phyloP scores from a whole-genome alignment of 2,329 filamentous ascomycete genomes.

The Fusarium drepaniforme region DNA sequence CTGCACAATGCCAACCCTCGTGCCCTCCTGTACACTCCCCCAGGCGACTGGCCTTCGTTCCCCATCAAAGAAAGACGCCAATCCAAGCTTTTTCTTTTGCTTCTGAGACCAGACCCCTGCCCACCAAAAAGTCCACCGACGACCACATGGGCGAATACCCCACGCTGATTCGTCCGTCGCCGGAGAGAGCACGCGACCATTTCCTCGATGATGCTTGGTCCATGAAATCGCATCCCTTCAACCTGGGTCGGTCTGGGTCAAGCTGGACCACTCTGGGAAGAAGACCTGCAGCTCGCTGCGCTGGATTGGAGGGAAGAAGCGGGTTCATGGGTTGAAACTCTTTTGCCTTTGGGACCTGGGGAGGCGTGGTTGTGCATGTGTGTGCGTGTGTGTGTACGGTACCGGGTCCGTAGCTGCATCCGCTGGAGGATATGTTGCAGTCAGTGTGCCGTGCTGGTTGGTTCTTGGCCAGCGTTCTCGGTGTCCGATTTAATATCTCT shows the following conservation, averaged over 20 bases:
- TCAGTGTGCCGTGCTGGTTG: background rate
- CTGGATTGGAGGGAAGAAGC: slow-evolving; percentile 43
- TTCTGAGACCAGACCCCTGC: slow-evolving; percentile 37
- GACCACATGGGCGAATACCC: slow-evolving; percentile 51
- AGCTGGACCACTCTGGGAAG: slow-evolving; percentile 21
- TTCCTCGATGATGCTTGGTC: slow-evolving; percentile 59
- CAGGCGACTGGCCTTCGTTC: slow-evolving; percentile 18
- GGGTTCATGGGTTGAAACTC: slow-evolving; percentile 39
- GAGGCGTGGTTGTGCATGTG: slow-evolving; percentile 29
- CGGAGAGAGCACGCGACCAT: slow-evolving; percentile 56
- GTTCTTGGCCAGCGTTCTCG: slow-evolving; percentile 11
- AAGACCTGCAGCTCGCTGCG: slow-evolving; percentile 21
- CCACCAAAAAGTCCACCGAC: slow-evolving; percentile 38
- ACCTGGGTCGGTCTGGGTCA: slow-evolving; percentile 35
- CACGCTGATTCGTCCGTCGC: slow-evolving; percentile 50
- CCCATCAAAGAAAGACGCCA: slow-evolving; percentile 29
- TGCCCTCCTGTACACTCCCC: slow-evolving; percentile 17
- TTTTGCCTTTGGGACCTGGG: slow-evolving; percentile 30
- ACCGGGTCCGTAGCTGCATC: slow-evolving; percentile 17
- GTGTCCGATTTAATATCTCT: slow-evolving; percentile 31
- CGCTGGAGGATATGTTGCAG: slow-evolving; percentile 8
- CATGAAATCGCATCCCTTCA: slow-evolving; percentile 43
- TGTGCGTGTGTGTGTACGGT: slow-evolving; percentile 15
- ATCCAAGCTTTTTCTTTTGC: slow-evolving; percentile 39
- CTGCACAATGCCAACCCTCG: slow-evolving; percentile 18